A percentile compares a stretch with the other conserved stretches of the same genome.
Conservation (phyloP, 139 green algal genomes). For the Coelastrella sp. region DNA sequence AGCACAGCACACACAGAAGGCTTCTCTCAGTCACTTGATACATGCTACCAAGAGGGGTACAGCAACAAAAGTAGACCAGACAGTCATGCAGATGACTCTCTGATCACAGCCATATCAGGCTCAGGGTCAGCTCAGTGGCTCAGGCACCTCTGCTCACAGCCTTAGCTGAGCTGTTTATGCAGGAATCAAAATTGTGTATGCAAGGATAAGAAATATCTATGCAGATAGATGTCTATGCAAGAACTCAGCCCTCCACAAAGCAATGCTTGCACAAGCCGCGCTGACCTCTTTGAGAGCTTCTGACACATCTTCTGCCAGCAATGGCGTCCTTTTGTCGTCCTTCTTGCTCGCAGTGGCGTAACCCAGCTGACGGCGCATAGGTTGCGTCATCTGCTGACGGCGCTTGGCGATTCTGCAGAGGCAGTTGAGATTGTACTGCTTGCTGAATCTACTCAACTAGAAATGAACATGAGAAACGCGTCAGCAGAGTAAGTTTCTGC, state of each 20-base stretch:
- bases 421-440: background rate
- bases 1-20: background rate
- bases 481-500: background rate
- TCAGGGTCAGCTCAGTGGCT: too few species aligned
- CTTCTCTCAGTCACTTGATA: background rate
- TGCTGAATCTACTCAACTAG: too few species aligned
- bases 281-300: conserved; percentile 39
- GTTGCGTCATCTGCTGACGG: background rate
- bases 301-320: conserved; percentile 40
- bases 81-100: too few species aligned
- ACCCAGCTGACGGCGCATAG: background rate
- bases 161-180: too few species aligned
- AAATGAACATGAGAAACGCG: too few species aligned
- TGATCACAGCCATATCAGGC: too few species aligned
- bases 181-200: too few species aligned
- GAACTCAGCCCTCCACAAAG: background rate
- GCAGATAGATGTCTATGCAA: background rate
- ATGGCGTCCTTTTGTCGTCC: background rate
- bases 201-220: too few species aligned
- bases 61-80: too few species aligned
- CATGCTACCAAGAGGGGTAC: background rate
- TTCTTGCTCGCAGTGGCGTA: conserved; percentile 20
- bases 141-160: too few species aligned
- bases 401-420: conserved; percentile 34
- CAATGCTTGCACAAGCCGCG: background rate